phyloP scores from a whole-genome alignment of 495 filamentous ascomycete genomes.

The Hypomontagnella submonticulosa region DNA sequence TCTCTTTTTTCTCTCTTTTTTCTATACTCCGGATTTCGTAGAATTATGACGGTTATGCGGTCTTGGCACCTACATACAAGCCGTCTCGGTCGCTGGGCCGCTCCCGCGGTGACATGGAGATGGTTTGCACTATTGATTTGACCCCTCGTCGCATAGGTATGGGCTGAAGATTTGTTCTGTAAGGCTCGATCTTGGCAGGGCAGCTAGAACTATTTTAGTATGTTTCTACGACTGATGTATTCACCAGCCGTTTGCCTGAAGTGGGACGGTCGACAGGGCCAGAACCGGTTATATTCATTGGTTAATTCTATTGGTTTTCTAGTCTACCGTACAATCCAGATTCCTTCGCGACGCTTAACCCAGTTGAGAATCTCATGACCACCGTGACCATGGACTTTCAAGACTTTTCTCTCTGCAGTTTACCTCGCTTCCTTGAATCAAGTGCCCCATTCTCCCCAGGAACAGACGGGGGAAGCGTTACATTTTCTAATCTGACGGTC shows the following conservation, averaged over 20 bases:
- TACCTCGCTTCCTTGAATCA: constrained; percentile 2
- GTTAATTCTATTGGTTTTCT: constrained; percentile 12
- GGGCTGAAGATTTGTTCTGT: constrained; percentile 18
- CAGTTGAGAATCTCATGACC: constrained; percentile 6
- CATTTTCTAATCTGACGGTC: constrained; percentile 34
- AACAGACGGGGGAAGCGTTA: constrained; percentile 26
- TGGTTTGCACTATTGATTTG: constrained; percentile 3
- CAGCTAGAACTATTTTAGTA: constrained; percentile 9
- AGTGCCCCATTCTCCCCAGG: constrained; percentile 8
- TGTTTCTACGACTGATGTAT: constrained; percentile 1
- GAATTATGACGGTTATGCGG: constrained; percentile 9
- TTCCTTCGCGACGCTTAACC: constrained; percentile 19
- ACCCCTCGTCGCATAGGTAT: constrained; percentile 7
- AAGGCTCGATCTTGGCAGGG: constrained; percentile 36
- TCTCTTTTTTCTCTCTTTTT: not conserved
- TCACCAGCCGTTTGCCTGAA: constrained; percentile 9
- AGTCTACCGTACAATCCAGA: constrained; percentile 3
- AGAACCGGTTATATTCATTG: constrained; percentile 29
- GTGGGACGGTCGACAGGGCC: constrained; percentile 15
- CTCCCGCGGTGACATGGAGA: constrained; percentile 11
- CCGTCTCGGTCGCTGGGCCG: constrained; percentile 3
- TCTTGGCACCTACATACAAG: constrained; percentile 23
- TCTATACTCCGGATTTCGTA: constrained; percentile 1
- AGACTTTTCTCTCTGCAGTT: not conserved
- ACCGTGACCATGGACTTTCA: constrained; percentile 3